These are phyloP conservation scores for Phytopythium montanum DNA, from an alignment of 352 stramenopile genomes.

Conservation along the genomic window DNA sequence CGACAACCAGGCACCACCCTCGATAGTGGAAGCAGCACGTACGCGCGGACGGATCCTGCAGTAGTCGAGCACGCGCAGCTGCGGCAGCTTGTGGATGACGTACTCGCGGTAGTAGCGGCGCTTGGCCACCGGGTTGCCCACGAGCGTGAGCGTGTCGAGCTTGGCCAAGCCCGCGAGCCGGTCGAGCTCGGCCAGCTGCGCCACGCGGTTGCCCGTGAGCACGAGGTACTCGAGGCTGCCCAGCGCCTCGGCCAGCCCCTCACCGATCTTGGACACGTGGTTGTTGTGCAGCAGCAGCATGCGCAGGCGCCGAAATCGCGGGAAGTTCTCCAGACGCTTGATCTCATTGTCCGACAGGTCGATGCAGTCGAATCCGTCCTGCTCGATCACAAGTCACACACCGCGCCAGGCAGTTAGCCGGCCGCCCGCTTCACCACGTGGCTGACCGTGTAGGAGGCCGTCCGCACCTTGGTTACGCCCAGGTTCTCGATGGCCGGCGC, in stretches of 20 bases:
- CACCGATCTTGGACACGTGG: slow-evolving; percentile 84
- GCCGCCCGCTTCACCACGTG: too few relatives aligned
- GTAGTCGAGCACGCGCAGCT: slow-evolving; percentile 86
- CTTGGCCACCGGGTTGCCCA: slow-evolving; percentile 89
- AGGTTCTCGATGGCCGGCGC: slow-evolving; percentile 93
- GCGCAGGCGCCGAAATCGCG: slow-evolving; percentile 79
- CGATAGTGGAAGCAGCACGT: slow-evolving; percentile 13
- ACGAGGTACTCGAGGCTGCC: slow-evolving; percentile 87
- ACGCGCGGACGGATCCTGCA: slow-evolving; percentile 77
- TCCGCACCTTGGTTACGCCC: slow-evolving; percentile 85
- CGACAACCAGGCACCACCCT: background rate
- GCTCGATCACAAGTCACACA: background rate
- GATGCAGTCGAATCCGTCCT: slow-evolving; percentile 93
- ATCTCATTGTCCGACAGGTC: slow-evolving; percentile 95
- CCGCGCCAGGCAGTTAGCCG: background rate
- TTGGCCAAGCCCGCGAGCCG: slow-evolving; percentile 71
- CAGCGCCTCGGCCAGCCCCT: slow-evolving; percentile 70
- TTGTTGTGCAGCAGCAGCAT: slow-evolving; percentile 94
- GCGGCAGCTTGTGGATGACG: slow-evolving; percentile 88
- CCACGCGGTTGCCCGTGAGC: slow-evolving; percentile 89
- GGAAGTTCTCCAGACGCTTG: slow-evolving; percentile 94
- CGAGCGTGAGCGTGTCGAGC: slow-evolving; percentile 81
- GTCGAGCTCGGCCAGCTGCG: slow-evolving; percentile 81
- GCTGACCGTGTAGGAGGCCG: too few relatives aligned
- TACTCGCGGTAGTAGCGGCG: slow-evolving; percentile 92